Base-by-base conservation (phyloP, 768 basidiomycete species). In the Mycena floridula region DNA sequence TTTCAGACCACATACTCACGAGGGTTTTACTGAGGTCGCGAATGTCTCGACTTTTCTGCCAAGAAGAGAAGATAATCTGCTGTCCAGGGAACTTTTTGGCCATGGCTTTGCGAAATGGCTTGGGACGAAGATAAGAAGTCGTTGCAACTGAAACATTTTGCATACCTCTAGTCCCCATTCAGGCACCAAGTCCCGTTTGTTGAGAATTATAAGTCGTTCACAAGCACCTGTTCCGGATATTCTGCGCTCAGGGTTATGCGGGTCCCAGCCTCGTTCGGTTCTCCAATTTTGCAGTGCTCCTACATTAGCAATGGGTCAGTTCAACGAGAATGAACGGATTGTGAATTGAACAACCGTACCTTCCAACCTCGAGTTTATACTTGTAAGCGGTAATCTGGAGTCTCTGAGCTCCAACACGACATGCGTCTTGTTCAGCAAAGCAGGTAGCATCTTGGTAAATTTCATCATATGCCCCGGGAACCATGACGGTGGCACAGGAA, bases 371-470 rank as follows among this genome's bases (percentile, higher is more conserved):
- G 82, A 77, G 62, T 98, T 98, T 61, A 98, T 89, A 53, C 89
- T 93, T 18, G 94, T 94, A 50, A 98, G 71, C 5, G 95, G 95
- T 43, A 98, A 72, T 24, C 95, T 80, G 11, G 93, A 81, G 66
- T 99, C 95, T 57, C 95, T 77, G 23, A 94, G 81, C 68, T 99
- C 95, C 50, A 99, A 83, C 41, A 98, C 89, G 44, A 98, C 81
- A 57, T 93, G 86, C 25, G 89, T 90, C n/a, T n/a, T n/a, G n/a
- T 82, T 77, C 32, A 97, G 75, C 47, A 92, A 68, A 16, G 74
- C 66, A 16, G 91, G 89, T 35, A 96, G 69, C 59, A 78, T 77
- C 49, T 82, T 75, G 35, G 82, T 76, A 60, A 95, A 95, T 56
- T 82, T 79, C 64, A 81, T 84, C 93, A 96, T 97, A 65, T 97